phyloP scores from a whole-genome alignment of 2,329 filamentous ascomycete species.

The Cladosporium velox region DNA sequence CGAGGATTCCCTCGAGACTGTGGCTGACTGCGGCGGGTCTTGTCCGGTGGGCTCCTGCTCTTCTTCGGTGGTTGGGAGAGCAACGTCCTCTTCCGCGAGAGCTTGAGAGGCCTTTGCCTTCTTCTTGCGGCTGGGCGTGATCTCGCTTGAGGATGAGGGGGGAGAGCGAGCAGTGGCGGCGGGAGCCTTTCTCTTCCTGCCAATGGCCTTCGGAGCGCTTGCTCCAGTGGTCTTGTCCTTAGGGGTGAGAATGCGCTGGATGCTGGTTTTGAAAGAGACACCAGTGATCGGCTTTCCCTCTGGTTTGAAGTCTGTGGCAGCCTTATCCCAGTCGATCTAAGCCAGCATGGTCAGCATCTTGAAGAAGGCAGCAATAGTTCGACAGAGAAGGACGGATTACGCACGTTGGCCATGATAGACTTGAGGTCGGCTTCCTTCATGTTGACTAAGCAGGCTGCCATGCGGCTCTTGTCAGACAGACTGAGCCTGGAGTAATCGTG shows the following conservation, averaged over 20 bases:
- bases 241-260: background rate
- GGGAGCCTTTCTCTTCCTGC: background rate
- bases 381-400: background rate
- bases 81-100: background rate
- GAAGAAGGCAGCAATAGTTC: background rate
- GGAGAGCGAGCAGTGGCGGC: background rate
- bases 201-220: background rate
- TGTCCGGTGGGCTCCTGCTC: background rate
- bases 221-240: background rate
- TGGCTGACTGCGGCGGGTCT: background rate
- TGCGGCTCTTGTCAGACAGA: background rate
- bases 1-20: background rate
- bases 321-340: conserved; percentile 5
- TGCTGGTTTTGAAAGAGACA: conserved; percentile 2
- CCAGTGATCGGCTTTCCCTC: background rate
- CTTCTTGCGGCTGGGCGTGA: background rate
- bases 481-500: background rate
- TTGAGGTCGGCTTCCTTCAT: background rate
- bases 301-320: conserved; percentile 7
- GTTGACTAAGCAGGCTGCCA: conserved; percentile 4
- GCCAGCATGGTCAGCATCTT: background rate
- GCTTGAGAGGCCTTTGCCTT: background rate
- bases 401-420: background rate
- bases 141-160: background rate
- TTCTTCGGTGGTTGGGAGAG: background rate